Percentiles rank a stretch among this genome's conserved stretches.
These are phyloP conservation scores for Viola pubescens DNA, from an alignment of 441 rosid genomes.

Conservation along the genomic window DNA sequence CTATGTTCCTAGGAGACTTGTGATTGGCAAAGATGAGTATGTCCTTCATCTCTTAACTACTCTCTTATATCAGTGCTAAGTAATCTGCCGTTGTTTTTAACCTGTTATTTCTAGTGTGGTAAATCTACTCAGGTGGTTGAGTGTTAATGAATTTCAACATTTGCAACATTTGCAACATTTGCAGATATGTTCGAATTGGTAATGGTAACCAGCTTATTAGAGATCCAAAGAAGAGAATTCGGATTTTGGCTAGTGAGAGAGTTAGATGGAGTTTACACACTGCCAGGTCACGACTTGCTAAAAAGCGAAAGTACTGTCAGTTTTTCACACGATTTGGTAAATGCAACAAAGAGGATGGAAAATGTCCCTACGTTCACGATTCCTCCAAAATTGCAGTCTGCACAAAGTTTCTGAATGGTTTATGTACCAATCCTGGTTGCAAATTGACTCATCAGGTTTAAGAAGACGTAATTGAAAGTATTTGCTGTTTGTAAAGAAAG, in stretches of 20 bases:
- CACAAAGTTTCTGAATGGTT: conserved; percentile 86
- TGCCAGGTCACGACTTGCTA: conserved; percentile 76
- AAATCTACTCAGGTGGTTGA: not conserved
- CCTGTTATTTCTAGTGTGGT: not conserved
- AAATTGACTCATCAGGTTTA: conserved; percentile 91
- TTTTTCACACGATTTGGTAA: conserved; percentile 95
- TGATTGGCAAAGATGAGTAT: conserved; percentile 87
- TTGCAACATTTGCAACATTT: conserved; percentile 12
- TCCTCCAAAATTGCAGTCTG: conserved; percentile 91
- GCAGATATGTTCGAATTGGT: conserved; percentile 92
- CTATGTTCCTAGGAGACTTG: conserved; percentile 77
- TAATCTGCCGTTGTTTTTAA: not conserved
- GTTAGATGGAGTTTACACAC: conserved; percentile 97
- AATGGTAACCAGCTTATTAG: conserved; percentile 94
- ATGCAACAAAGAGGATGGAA: conserved; percentile 93
- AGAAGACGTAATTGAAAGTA: conserved; percentile 15
- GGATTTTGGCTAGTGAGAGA: conserved; percentile 90
- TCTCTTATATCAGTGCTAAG: not conserved
- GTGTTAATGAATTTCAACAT: not conserved
- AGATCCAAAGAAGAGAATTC: conserved; percentile 89
- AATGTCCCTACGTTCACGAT: conserved; percentile 91
- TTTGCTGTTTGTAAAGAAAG: conserved; percentile 4
- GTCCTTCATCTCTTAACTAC: conserved; percentile 23
- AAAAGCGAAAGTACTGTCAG: conserved; percentile 80
- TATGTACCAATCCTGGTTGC: conserved; percentile 68